Base-by-base conservation (phyloP, 2,329 filamentous ascomycete genomes). In the Fusarium sp. region DNA sequence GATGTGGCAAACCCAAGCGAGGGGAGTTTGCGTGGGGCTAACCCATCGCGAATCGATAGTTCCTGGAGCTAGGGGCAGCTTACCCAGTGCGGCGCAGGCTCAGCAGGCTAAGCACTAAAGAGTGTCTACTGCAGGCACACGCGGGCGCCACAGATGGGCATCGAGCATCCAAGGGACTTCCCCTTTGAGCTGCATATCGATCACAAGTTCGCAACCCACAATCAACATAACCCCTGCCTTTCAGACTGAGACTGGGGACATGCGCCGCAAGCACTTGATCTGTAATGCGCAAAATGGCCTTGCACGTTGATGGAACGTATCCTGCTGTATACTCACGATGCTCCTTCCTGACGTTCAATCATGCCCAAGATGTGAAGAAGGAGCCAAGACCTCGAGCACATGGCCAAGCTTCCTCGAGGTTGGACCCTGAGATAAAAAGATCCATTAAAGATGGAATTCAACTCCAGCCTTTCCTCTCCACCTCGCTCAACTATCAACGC, bases 11-110 rank as follows among this genome's bases (percentile, higher is more conserved):
- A 36, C 42, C 49, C 45, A 60, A 42, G 36, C 42, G 44, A 57
- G 28, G 48, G 48, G 34, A 47, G 42, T 38, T 34, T 38, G 44
- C 24, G 34, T 42, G 19, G 28, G 23, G n/a, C 67, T 61, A 51
- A 51, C 24, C 26, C 45, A 20, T 50, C 52, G 24, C 42, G 59
- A 59, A 65, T 65, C 69, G 62, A 71, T 71, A 71, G 69, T 72
- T 24, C 61, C 64, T 65, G 53, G 39, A 63, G 56, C 70, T 73
- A 73, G 30, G 26, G 21, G 36, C 30, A 48, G 38, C 46, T 43
- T 58, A 20, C 34, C 47, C 53, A 36, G 28, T 39, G 34, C 53
- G 50, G 53, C 52, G 36, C 38, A 14, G 34, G 23, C 40, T 42
- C 59, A 23, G 30, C 24, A 10, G 11, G 24, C 9, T 26, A 28